Evolutionary conservation across 2,329 filamentous ascomycete species (phyloP).

Genomic region (Bipolaris sorokiniana): DNA sequence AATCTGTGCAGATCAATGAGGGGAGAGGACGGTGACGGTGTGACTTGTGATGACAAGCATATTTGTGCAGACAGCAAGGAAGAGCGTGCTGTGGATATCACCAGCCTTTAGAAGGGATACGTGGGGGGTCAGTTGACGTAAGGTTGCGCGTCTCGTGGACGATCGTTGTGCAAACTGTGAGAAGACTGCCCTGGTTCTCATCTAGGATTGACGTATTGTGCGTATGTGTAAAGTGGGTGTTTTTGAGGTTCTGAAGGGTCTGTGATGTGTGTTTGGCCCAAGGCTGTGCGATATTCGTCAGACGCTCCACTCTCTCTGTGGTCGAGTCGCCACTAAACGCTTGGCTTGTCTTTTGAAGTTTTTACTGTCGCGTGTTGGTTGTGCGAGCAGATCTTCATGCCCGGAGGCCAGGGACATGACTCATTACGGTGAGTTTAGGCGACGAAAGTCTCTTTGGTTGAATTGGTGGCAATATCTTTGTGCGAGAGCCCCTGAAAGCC

Average conservation of each 20-base stretch:
- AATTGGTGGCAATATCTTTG: slow-evolving; percentile 21
- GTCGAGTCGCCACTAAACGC: slow-evolving; percentile 9
- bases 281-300: slow-evolving; percentile 11
- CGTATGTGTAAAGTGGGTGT: not conserved
- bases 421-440: slow-evolving; percentile 4
- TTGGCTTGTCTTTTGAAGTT: slow-evolving; percentile 8
- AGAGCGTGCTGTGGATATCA: not conserved
- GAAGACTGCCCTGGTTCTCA: not conserved
- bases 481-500: slow-evolving; percentile 20
- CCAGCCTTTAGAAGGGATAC: not conserved
- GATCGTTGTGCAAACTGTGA: slow-evolving; percentile 1
- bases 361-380: not conserved
- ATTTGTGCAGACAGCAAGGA: not conserved
- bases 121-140: not conserved
- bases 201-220: slow-evolving; percentile 2
- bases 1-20: slow-evolving; percentile 7
- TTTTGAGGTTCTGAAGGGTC: not conserved
- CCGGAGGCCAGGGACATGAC: not conserved
- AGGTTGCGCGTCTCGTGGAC: not conserved
- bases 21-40: not conserved
- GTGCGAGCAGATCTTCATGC: not conserved
- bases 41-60: not conserved
- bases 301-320: slow-evolving; percentile 10
- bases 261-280: not conserved
- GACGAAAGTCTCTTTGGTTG: not conserved